Conservation (phyloP, 345 rosid species). For the Mangifera indica region DNA sequence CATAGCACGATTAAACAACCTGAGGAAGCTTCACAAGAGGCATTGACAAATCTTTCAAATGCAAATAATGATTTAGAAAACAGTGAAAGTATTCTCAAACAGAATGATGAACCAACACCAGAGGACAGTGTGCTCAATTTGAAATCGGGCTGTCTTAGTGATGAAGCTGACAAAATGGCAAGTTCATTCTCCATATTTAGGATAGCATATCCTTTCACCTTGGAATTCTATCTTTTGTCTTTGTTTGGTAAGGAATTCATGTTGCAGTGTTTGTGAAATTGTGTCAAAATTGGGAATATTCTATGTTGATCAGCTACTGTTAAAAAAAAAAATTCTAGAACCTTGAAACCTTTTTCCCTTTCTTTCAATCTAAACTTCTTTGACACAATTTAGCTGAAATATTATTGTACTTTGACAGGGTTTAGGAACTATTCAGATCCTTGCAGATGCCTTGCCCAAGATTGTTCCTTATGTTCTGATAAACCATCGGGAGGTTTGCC, state of each 20-base stretch:
- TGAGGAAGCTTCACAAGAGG: constrained; percentile 38
- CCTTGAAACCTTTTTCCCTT: constrained; percentile 3
- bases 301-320: not conserved
- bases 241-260: not conserved
- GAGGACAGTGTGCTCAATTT: constrained; percentile 37
- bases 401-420: constrained; percentile 54
- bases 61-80: constrained; percentile 34
- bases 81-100: constrained; percentile 34
- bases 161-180: constrained; percentile 60
- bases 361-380: not conserved
- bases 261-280: constrained; percentile 5
- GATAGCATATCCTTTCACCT: constrained; percentile 8
- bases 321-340: not conserved
- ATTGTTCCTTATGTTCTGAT: constrained; percentile 97
- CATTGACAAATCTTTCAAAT: constrained; percentile 30
- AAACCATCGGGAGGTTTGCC: constrained; percentile 90
- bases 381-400: constrained; percentile 19
- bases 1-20: constrained; percentile 24
- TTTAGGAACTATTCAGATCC: constrained; percentile 85
- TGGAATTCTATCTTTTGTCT: not conserved
- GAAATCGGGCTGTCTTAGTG: constrained; percentile 40
- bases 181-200: constrained; percentile 35
- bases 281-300: constrained; percentile 2
- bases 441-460: constrained; percentile 94
- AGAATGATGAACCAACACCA: constrained; percentile 40